Evolutionary conservation across 2,329 filamentous ascomycete genomes (phyloP).

Genomic region (Helminthosporium solani): DNA sequence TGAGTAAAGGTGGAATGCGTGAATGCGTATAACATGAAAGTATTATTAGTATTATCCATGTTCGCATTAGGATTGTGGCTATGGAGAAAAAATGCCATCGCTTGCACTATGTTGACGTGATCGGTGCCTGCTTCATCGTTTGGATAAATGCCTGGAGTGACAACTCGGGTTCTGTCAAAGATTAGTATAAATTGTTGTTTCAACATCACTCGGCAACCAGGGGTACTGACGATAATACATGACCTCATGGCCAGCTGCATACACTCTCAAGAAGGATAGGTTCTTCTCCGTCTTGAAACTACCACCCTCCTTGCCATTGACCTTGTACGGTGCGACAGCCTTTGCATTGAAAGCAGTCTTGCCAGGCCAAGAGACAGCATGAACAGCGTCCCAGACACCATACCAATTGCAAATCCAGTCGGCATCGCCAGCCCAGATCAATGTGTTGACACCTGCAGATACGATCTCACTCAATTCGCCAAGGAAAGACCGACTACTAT

Average conservation of each 20-base stretch:
- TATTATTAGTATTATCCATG: neutral
- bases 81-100: neutral
- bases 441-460: constrained; percentile 29
- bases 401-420: constrained; percentile 46
- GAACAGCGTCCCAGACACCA: constrained; percentile 40
- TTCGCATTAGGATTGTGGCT: neutral
- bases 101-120: constrained; percentile 37
- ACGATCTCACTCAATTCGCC: constrained; percentile 21
- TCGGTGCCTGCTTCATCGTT: constrained; percentile 43
- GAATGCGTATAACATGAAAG: too few species aligned
- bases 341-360: constrained; percentile 46
- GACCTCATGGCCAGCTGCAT: constrained; percentile 48
- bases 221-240: constrained; percentile 48
- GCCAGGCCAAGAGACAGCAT: constrained; percentile 40
- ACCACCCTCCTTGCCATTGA: constrained; percentile 50
- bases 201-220: neutral
- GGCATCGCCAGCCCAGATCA: constrained; percentile 48
- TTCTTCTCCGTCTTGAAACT: constrained; percentile 69
- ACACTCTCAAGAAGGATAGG: constrained; percentile 51
- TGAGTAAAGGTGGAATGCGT: too few species aligned
- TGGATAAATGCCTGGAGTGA: constrained; percentile 52
- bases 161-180: constrained; percentile 38
- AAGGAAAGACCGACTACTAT: constrained; percentile 38
- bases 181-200: neutral
- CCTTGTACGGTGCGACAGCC: constrained; percentile 43